Base-by-base conservation (phyloP, 2,329 filamentous ascomycete genomes). In the Chaetomiaceae sp. region DNA sequence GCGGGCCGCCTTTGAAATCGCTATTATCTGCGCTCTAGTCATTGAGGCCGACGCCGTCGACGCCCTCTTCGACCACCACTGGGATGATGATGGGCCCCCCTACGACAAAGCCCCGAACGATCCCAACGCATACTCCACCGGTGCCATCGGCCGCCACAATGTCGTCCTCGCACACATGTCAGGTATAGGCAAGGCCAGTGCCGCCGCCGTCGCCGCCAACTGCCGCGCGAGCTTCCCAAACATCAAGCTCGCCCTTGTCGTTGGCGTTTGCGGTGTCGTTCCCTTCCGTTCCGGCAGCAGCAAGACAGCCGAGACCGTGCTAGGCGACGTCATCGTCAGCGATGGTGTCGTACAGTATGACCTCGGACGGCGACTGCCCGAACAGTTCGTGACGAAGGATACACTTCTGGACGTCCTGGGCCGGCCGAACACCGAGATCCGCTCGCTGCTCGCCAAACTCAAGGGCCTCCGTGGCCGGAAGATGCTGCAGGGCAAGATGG, bases 261-360 rank as follows among this genome's bases (percentile, higher is more conserved):
- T 66, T 3, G 70, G 69, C 0, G 59, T 72, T 3, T 72, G 68
- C 36, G 70, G 68, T 0, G 68, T 20, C 17, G 64, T 9, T 57
- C 24, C 0, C 3, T 42, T 39, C 12, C 12, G 42, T 26, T 9
- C 9, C 2, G 35, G 27, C 2, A 32, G 0, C 12, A n/a, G n/a
- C n/a, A n/a, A n/a, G n/a, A n/a, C n/a, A n/a, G 14, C 3, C 7
- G 54, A 60, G 26, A 42, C 58, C 0, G 22, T 64, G 0, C 49
- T 68, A 0, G 65, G 67, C 1, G 63, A 69, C 35, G 63, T 68
- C 0, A 49, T 67, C 7, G 51, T 65, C 26, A 62, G 62, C 42
- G 57, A 55, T 2, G 52, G 37, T 3, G 34, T 65, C 24, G 19
- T 65, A 12, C 56, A 62, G 46, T 61, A 64, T 18, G 59, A 64